Evolutionary conservation across 2,329 filamentous ascomycete species (phyloP).

Genomic region (Domatiomyces globalis): DNA sequence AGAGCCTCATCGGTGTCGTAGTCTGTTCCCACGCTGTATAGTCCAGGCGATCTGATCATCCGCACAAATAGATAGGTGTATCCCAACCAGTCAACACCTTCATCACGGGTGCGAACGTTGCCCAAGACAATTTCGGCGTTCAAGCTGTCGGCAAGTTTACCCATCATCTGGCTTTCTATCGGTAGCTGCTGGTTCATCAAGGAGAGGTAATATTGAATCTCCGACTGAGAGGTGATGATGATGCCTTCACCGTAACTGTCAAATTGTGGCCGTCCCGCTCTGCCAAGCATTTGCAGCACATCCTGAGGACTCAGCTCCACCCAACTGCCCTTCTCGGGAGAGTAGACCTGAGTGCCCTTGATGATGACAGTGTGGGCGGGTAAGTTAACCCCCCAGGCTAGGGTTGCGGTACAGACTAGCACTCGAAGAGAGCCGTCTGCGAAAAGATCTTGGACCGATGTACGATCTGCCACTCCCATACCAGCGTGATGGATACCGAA

Average conservation of each 20-base stretch:
- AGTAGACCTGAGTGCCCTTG: conserved; percentile 96
- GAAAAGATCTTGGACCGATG: conserved; percentile 89
- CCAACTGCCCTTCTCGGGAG: conserved; percentile 96
- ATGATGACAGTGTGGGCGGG: conserved; percentile 97
- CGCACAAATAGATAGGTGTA: conserved; percentile 97
- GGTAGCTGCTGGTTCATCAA: conserved; percentile 93
- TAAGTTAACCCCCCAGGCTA: conserved; percentile 97
- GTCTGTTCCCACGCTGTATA: conserved; percentile 91
- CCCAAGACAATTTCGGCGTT: conserved; percentile 92
- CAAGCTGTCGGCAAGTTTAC: conserved; percentile 83
- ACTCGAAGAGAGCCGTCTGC: conserved; percentile 84
- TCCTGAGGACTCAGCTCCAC: conserved; percentile 95
- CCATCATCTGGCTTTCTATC: conserved; percentile 91
- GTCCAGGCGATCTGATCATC: conserved; percentile 85
- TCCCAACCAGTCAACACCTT: conserved; percentile 96
- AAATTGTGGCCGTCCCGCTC: conserved; percentile 89
- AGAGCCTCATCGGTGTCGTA: conserved; percentile 84
- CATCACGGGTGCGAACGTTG: conserved; percentile 79
- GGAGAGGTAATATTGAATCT: conserved; percentile 95
- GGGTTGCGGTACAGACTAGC: conserved; percentile 90
- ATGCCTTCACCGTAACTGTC: conserved; percentile 98
- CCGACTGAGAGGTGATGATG: conserved; percentile 88
- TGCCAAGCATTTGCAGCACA: conserved; percentile 95
- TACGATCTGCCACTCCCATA: conserved; percentile 90
- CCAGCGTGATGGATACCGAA: conserved; percentile 98